Percentiles rank a stretch among this genome's conserved stretches.
phyloP scores from a whole-genome alignment of 805 yeast genomes.

The Wickerhamomyces tratensis region DNA sequence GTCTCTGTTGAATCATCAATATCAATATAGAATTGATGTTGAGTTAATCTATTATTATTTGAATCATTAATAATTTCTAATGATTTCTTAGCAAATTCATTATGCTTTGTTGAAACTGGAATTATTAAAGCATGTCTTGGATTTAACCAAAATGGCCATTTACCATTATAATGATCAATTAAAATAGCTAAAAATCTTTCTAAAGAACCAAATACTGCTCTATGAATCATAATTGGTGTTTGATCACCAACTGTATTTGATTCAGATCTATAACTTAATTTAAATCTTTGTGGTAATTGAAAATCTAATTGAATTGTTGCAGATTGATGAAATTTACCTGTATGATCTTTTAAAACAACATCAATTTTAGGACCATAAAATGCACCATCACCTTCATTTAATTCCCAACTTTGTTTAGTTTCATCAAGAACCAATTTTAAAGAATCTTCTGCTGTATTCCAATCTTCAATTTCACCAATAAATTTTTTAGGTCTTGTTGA shows the following conservation, averaged over 20 bases:
- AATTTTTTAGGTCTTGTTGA: slow-evolving; percentile 79
- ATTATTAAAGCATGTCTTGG: slow-evolving; percentile 84
- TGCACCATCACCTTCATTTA: slow-evolving; percentile 93
- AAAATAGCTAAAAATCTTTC: slow-evolving; percentile 89
- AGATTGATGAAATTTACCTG: slow-evolving; percentile 78
- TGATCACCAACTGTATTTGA: slow-evolving; percentile 39
- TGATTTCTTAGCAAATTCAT: slow-evolving; percentile 41
- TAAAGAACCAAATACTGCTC: slow-evolving; percentile 92
- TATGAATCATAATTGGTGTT: slow-evolving; percentile 88
- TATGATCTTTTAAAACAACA: slow-evolving; percentile 69
- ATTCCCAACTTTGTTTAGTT: slow-evolving; percentile 49
- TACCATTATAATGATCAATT: slow-evolving; percentile 83
- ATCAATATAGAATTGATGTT: slow-evolving; percentile 62
- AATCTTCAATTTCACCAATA: slow-evolving; percentile 67
- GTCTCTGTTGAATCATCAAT: slow-evolving; percentile 69
- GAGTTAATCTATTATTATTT: slow-evolving; percentile 40
- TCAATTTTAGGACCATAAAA: slow-evolving; percentile 96
- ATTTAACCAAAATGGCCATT: slow-evolving; percentile 97
- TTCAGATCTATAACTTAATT: slow-evolving; percentile 48
- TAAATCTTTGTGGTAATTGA: slow-evolving; percentile 82
- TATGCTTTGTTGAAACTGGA: slow-evolving; percentile 64
- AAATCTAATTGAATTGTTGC: slow-evolving; percentile 95
- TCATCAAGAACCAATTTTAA: slow-evolving; percentile 49
- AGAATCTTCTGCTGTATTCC: slow-evolving; percentile 76
- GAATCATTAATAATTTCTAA: slow-evolving; percentile 35